Evolutionary conservation across 2,329 filamentous ascomycete genomes (phyloP).

Genomic region (Ambrosiella beaveri): DNA sequence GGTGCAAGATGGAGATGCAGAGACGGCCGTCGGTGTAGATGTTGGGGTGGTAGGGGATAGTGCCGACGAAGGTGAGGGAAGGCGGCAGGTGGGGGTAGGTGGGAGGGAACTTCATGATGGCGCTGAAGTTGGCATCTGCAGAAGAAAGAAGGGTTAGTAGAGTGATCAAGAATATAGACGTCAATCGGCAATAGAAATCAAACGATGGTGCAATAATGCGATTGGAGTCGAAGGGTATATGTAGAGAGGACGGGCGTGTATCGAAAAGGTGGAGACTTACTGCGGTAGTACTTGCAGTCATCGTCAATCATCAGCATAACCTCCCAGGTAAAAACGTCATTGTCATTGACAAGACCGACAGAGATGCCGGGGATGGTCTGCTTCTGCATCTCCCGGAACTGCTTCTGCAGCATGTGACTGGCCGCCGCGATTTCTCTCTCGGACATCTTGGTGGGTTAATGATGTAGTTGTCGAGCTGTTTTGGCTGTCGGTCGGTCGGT

Average conservation of each 20-base stretch:
- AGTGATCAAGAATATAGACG: neutral
- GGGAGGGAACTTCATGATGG: constrained; percentile 62
- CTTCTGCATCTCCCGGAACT: constrained; percentile 87
- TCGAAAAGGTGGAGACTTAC: constrained; percentile 30
- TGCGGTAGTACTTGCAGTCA: constrained; percentile 84
- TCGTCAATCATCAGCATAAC: constrained; percentile 98
- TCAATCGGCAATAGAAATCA: neutral
- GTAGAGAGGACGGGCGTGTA: neutral
- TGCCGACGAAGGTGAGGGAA: constrained; percentile 68
- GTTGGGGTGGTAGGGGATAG: constrained; percentile 84
- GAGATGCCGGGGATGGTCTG: constrained; percentile 88
- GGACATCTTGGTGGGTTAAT: constrained; percentile 19
- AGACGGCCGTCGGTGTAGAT: constrained; percentile 77
- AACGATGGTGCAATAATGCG: neutral
- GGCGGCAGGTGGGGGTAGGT: constrained; percentile 81
- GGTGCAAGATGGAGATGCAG: constrained; percentile 94
- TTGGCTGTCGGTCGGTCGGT: too few species aligned
- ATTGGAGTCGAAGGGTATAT: neutral
- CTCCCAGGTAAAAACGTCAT: constrained; percentile 93
- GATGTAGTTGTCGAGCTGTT: too few species aligned
- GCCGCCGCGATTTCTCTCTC: constrained; percentile 36
- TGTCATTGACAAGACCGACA: constrained; percentile 68
- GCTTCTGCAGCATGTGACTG: constrained; percentile 58
- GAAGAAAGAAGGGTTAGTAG: neutral
- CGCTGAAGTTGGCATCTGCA: constrained; percentile 79